Evolutionary conservation across 176 grass and related monocot genomes (phyloP), one percentile per base, ranked within the genome.

Genomic region (Aegilops bicornis): DNA sequence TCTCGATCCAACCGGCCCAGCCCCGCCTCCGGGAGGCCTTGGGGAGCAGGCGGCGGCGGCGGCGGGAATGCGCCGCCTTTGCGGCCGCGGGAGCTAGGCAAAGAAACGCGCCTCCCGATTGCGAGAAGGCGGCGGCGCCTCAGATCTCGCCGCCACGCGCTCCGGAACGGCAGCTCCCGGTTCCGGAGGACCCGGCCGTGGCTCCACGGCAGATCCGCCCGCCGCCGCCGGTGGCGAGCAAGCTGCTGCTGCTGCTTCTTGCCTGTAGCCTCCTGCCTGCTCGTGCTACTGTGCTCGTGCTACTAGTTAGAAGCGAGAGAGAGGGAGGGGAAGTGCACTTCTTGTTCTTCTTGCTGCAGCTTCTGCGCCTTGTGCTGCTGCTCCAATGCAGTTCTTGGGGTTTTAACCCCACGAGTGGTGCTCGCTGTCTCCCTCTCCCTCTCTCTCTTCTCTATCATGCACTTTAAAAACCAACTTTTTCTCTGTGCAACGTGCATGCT

Each of bases 321-420:
- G 59, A 50, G 83, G 22, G 27, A 42, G 70, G 25, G 2, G 25
- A 56, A 31, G n/a, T 67, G 58, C 64, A 36, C 79, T 82, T 23
- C n/a, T 87, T 23, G 71, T 82, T 50, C 75, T 79, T 48, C 40
- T 56, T 50, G 65, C 81, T 67, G 45, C 86, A 15, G 68, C 77
- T 13, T 43, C 79, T 43, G 31, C 70, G 71, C 69, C 83, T 24
- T 74, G 35, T 45, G 66, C 81, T 37, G 85, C 81, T 83, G 45
- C 81, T 39, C 60, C 69, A 39, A 77, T 19, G 85, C 81, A 15
- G 33, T 84, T 79, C 89, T 88, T 59, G 89, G 85, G 89, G 89
- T 88, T 91, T 76, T 91, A 88, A 81, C 85, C 81, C 85, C 81
- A 87, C 85, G 81, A 87, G 85, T 33, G 84, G 54, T 79, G 84